A percentile compares a stretch with the other conserved stretches of the same genome.
Conservation (phyloP, 2,329 filamentous ascomycete species). For the Colletotrichum tropicale region DNA sequence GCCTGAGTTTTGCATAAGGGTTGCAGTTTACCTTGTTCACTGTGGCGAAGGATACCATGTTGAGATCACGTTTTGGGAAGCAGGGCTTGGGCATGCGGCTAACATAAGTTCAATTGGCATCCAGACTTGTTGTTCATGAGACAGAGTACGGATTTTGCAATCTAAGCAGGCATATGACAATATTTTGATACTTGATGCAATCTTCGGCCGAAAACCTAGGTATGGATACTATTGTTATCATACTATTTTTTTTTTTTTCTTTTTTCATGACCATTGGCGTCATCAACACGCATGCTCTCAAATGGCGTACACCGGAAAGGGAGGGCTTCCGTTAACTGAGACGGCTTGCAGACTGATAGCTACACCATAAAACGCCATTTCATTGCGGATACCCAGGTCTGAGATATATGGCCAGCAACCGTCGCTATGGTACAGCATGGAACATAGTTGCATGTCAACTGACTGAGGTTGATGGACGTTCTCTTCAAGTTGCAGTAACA, state of each 20-base stretch:
- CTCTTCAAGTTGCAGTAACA: neutral
- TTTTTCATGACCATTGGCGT: neutral
- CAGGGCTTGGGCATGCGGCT: neutral
- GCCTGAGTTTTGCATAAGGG: conserved; percentile 24
- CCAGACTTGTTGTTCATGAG: neutral
- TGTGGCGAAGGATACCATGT: neutral
- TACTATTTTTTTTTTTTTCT: too few relatives aligned
- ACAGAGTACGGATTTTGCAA: neutral
- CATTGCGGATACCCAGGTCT: neutral
- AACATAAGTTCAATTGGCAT: neutral
- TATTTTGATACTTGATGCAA: neutral
- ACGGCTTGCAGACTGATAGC: neutral
- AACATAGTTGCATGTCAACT: neutral
- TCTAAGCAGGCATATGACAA: neutral
- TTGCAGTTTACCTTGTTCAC: neutral
- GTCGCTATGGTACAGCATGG: neutral
- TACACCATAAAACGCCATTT: neutral
- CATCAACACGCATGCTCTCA: neutral
- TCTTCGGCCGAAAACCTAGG: neutral
- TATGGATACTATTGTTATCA: neutral
- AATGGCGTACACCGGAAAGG: neutral
- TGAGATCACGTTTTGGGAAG: neutral
- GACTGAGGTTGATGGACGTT: neutral
- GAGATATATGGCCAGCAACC: neutral
- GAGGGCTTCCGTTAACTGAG: neutral